phyloP scores from a whole-genome alignment of 2,329 filamentous ascomycete species.

The Trichothecium sympodiale region DNA sequence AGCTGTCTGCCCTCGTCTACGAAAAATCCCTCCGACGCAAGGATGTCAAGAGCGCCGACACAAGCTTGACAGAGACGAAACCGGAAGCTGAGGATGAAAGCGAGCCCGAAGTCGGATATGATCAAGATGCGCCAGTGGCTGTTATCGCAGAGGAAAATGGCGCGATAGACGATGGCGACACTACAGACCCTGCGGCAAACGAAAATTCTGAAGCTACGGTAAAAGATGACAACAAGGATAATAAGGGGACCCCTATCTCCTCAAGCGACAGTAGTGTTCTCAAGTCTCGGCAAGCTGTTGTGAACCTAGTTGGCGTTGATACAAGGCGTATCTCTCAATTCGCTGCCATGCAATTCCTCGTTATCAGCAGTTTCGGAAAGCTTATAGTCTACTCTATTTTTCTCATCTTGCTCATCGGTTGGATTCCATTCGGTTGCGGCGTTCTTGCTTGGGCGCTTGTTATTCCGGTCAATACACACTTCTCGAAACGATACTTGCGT shows the following conservation, averaged over 20 bases:
- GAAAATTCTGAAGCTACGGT: conserved; percentile 26
- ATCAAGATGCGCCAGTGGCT: conserved; percentile 9
- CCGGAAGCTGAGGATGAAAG: conserved; percentile 19
- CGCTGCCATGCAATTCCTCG: conserved; percentile 52
- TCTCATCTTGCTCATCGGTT: conserved; percentile 59
- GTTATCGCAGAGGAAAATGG: conserved; percentile 5
- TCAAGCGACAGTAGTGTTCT: conserved; percentile 18
- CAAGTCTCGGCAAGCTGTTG: conserved; percentile 53
- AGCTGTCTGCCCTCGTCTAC: conserved; percentile 63
- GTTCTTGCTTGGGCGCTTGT: conserved; percentile 52
- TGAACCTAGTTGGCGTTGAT: conserved; percentile 73
- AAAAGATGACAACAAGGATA: conserved; percentile 31
- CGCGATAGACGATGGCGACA: conserved; percentile 16
- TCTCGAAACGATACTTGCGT: conserved; percentile 51
- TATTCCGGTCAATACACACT: conserved; percentile 57
- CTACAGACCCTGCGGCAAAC: conserved; percentile 3
- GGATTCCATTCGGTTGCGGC: conserved; percentile 55
- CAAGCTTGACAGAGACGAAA: conserved; percentile 20
- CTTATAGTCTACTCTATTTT: conserved; percentile 56
- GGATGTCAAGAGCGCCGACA: conserved; percentile 54
- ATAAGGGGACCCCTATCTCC: conserved; percentile 37
- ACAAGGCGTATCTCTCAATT: conserved; percentile 59
- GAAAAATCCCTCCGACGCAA: conserved; percentile 68
- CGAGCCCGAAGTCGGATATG: conserved; percentile 9
- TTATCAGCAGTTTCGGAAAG: conserved; percentile 51